Evolutionary conservation across 768 basidiomycete species (phyloP), one percentile per base, ranked within the genome.

Genomic region (Rhodotorula sphaerocarpa): DNA sequence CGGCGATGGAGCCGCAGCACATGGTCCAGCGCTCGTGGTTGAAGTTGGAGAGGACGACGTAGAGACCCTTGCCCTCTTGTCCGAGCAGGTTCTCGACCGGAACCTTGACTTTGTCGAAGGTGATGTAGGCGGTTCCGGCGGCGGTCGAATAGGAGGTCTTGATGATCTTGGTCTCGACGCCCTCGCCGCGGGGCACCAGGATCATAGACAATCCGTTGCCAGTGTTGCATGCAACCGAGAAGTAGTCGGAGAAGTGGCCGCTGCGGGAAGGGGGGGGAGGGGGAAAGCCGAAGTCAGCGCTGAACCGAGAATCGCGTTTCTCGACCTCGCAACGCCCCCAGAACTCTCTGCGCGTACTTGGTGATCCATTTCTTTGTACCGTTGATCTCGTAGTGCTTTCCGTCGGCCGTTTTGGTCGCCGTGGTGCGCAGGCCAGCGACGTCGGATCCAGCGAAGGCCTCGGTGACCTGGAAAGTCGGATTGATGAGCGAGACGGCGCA

Each of bases 21-120:
- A 71, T 71, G 46, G 63, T 67, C 67, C 67, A 69, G 41, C 67
- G 63, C 48, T 67, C 63, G 59, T 61, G 51, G 59, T 44, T 57
- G 59, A 73, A 72, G 67, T 74, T 74, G 23, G 72, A 67, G 56
- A 73, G 70, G 50, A 74, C 59, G 44, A 64, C 62, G 47, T 61
- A 61, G 44, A 68, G 47, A 23, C 72, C 73, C 43, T 70, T 66
- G 57, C 68, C 66, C 55, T 73, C 71, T 54, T 68, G 65, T 16
- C 74, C 74, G 50, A 74, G 60, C 9, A 73, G 63, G 62, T 74
- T 74, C 58, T 67, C 65, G 30, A 65, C 69, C 21, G 74, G 74
- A 11, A 74, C 74, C 42, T 67, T 66, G 47, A 67, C 68, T 47
- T 66, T 65, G 59, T 70, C 62, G 53, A 73, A 71, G 4, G 68